Conservation (phyloP, 352 stramenopile species). For the Phytophthora vignae region DNA sequence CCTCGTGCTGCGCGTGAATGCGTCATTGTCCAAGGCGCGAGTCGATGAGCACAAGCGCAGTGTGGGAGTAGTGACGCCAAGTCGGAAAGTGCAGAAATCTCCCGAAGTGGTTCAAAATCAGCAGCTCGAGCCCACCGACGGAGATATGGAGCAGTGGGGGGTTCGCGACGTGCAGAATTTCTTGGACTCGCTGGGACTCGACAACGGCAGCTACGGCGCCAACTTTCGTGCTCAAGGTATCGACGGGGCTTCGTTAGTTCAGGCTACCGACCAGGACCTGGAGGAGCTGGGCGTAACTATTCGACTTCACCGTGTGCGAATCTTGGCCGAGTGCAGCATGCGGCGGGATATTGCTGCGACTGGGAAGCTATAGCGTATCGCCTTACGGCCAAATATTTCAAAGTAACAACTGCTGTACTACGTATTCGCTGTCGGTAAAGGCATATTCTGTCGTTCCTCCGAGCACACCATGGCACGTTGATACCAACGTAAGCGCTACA, state of each 20-base stretch:
- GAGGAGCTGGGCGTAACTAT: constrained; percentile 74
- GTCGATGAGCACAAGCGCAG: constrained; percentile 12
- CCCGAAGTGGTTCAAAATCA: constrained; percentile 7
- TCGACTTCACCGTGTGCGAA: constrained; percentile 77
- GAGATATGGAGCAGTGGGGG: constrained; percentile 46
- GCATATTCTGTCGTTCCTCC: no score
- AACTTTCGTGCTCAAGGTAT: constrained; percentile 62
- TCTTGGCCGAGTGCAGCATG: constrained; percentile 46
- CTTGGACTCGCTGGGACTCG: constrained; percentile 57
- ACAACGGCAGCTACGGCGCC: constrained; percentile 47
- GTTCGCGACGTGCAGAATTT: constrained; percentile 56
- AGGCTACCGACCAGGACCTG: constrained; percentile 65
- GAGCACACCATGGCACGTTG: no score
- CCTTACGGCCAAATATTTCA: no score
- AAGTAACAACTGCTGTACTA: no score
- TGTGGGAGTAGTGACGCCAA: constrained; percentile 1
- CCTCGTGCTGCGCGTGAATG: constrained; percentile 51
- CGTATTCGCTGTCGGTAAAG: no score
- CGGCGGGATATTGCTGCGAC: not conserved
- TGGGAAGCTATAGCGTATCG: no score
- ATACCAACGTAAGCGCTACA: no score
- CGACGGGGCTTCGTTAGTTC: constrained; percentile 63
- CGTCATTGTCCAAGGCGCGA: constrained; percentile 23
- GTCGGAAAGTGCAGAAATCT: constrained; percentile 9
- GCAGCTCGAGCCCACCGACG: constrained; percentile 8